Conservation (phyloP, 148 eudicot species). For the Rhododendron molle region DNA sequence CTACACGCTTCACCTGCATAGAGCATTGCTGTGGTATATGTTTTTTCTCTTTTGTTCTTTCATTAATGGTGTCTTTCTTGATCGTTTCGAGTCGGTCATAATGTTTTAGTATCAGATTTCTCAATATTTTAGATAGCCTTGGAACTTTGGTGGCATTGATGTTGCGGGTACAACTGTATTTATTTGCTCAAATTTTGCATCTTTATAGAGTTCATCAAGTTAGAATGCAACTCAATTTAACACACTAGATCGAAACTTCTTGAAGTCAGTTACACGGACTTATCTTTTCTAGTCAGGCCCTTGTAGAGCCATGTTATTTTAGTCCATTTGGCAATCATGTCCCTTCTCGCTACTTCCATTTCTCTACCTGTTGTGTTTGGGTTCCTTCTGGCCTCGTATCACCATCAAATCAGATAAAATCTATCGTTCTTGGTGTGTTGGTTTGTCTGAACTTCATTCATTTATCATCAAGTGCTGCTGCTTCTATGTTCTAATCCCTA, state of each 20-base stretch:
- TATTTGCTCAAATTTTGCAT: background rate
- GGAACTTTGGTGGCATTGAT: background rate
- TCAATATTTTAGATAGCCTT: background rate
- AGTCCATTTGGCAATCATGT: background rate
- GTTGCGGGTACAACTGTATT: background rate
- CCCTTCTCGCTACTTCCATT: background rate
- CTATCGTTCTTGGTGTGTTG: background rate
- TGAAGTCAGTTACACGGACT: background rate
- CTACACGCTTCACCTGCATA: background rate
- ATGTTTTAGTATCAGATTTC: background rate
- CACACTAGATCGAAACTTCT: background rate
- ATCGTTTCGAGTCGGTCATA: background rate
- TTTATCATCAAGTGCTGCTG: background rate
- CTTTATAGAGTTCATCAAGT: background rate
- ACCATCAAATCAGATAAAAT: background rate
- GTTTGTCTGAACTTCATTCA: background rate
- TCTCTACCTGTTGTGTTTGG: background rate
- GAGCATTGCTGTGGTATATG: background rate
- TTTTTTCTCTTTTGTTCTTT: background rate
- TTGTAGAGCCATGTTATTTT: background rate
- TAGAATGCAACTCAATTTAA: background rate
- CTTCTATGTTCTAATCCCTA: background rate
- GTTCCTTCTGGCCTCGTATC: background rate
- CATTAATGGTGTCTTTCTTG: slow-evolving; percentile 6
- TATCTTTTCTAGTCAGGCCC: background rate